phyloP scores from a whole-genome alignment of 2,329 filamentous ascomycete genomes.

The Sclerotinia trifoliorum region DNA sequence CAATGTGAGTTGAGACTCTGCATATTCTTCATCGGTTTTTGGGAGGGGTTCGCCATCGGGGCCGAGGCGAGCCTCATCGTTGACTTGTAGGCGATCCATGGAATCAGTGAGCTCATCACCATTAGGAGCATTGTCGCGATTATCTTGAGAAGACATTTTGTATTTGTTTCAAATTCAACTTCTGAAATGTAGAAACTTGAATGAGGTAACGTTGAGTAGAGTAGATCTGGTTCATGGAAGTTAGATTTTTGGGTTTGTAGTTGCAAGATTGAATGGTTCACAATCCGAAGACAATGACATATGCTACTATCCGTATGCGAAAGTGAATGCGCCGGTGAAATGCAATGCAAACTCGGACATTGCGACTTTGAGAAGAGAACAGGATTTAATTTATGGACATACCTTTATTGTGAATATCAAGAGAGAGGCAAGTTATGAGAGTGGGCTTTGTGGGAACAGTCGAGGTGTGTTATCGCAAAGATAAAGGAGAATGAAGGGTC shows the following conservation, averaged over 20 bases:
- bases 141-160: slow-evolving; percentile 39
- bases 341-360: neutral
- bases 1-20: slow-evolving; percentile 85
- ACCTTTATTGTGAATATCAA: slow-evolving; percentile 18
- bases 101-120: slow-evolving; percentile 56
- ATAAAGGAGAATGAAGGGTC: slow-evolving; percentile 19
- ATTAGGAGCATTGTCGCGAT: slow-evolving; percentile 34
- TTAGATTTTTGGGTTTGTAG: neutral
- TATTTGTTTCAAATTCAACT: slow-evolving; percentile 16
- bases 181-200: slow-evolving; percentile 9
- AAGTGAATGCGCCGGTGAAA: slow-evolving; percentile 19
- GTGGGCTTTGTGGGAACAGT: slow-evolving; percentile 20
- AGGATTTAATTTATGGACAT: neutral
- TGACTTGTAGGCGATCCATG: slow-evolving; percentile 65
- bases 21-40: slow-evolving; percentile 97
- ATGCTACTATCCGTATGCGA: slow-evolving; percentile 14
- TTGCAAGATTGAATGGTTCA: neutral
- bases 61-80: slow-evolving; percentile 61
- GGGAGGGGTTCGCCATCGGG: slow-evolving; percentile 76
- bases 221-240: slow-evolving; percentile 10
- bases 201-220: neutral
- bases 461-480: slow-evolving; percentile 19
- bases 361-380: neutral
- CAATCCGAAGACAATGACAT: slow-evolving; percentile 12
- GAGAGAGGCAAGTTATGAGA: slow-evolving; percentile 14